Evolutionary conservation across 331 rosid species (phyloP), one percentile per base, ranked within the genome.

Genomic region (Erythrophleum ivorense): DNA sequence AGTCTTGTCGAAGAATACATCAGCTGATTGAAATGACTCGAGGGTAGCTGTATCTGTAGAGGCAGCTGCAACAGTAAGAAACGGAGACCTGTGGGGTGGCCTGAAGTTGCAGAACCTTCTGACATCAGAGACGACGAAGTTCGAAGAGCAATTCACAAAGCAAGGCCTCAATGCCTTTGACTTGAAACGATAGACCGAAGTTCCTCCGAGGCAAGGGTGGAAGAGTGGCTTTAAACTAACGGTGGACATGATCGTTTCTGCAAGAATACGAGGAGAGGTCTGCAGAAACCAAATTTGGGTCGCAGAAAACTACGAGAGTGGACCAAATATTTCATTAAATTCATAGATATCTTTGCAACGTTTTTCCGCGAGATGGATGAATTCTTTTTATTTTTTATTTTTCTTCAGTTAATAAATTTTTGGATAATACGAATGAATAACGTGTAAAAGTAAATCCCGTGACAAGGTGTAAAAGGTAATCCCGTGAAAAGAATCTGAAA

Each of bases 181-280:
- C 49, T 75, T 79, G 13, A 36, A 65, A 50, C 79, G 84, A 76
- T 18, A 55, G 33, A 62, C 29, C 50, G 75, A 71, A 40, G 67
- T 58, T 36, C 45, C 76, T 72, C 85, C 78, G 12, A 79, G 65
- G 65, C 65, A 60, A 29, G 64, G 84, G 46, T 66, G 81, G 77
- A 87, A 76, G 60, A 87, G 81, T 64, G 94, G 90, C 55, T 90
- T 89, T 13, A 85, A 31, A 45, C 86, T 72, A 82, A 93, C 71
- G 82, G 91, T 78, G 81, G 94, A 81, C 97, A 95, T 95, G 89
- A 81, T 78, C 53, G 78, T 33, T 78, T 73, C 9, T 57, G 85
- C 83, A 65, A 73, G 85, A 71, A 72, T 69, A 71, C 40, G 68
- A 9, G 13, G 31, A 46, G 76, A 64, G 40, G 31, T 52, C 41